These are phyloP conservation scores for Sherardia arvensis DNA, from an alignment of 257 asterid genomes.

Conservation along the genomic window DNA sequence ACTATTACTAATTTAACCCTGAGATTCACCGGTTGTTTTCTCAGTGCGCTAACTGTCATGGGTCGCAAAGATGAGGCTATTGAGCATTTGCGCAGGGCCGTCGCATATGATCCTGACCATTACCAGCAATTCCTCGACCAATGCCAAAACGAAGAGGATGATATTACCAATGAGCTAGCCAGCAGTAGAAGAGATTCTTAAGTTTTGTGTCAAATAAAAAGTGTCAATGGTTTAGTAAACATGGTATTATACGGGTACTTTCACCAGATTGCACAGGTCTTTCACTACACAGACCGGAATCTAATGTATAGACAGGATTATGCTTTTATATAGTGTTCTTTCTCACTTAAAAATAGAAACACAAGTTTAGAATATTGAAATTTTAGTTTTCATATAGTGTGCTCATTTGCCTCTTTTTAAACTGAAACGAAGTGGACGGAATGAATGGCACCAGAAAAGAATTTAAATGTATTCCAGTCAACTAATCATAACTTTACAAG, in stretches of 20 bases:
- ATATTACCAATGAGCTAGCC: constrained; percentile 42
- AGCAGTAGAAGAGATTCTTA: constrained; percentile 34
- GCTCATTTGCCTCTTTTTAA: no score
- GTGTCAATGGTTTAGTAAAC: neutral
- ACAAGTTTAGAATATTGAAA: no score
- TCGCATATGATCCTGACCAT: constrained; percentile 47
- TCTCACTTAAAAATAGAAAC: no score
- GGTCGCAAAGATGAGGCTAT: constrained; percentile 57
- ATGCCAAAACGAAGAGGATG: constrained; percentile 40
- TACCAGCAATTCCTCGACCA: constrained; percentile 36
- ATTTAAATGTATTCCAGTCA: no score
- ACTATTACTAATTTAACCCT: neutral
- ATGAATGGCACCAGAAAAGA: no score
- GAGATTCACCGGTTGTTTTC: constrained; percentile 1
- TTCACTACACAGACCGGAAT: neutral
- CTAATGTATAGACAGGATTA: neutral
- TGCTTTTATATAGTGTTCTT: no score
- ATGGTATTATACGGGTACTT: neutral
- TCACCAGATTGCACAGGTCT: no score
- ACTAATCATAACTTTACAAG: no score
- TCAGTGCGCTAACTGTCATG: constrained; percentile 44
- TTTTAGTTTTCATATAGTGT: no score
- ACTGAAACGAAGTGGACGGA: no score
- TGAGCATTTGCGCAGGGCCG: constrained; percentile 48
- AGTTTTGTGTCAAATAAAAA: constrained; percentile 3